Conservation (phyloP, 805 yeast genomes). For the Wickerhamomyces tratensis region DNA sequence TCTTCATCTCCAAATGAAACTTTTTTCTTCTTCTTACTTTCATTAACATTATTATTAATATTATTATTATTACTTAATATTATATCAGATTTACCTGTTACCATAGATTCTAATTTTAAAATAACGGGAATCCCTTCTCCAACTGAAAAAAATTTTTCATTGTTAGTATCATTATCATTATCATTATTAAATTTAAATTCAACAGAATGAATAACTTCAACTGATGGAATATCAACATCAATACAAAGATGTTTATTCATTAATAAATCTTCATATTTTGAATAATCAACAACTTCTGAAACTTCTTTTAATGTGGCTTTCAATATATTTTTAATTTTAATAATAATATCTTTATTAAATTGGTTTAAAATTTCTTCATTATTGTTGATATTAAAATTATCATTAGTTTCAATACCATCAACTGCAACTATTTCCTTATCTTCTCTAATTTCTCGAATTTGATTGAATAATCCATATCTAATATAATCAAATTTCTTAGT, state of each 20-base stretch:
- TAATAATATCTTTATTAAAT: too few relatives aligned
- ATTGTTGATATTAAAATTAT: too few relatives aligned
- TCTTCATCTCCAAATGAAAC: constrained; percentile 14
- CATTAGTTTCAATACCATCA: too few relatives aligned
- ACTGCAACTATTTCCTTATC: too few relatives aligned
- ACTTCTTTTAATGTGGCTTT: too few relatives aligned
- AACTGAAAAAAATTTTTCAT: constrained; percentile 22
- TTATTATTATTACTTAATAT: background rate
- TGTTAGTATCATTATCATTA: constrained; percentile 35
- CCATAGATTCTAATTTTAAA: constrained; percentile 32
- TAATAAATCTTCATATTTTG: background rate
- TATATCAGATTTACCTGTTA: constrained; percentile 6
- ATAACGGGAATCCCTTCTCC: constrained; percentile 51
- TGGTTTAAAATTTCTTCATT: too few relatives aligned
- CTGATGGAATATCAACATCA: constrained; percentile 52
- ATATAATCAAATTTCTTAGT: background rate
- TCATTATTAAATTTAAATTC: constrained; percentile 28
- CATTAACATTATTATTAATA: too few relatives aligned
- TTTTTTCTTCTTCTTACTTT: constrained; percentile 5
- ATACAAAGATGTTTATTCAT: constrained; percentile 26
- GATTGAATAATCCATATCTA: background rate
- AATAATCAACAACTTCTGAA: too few relatives aligned
- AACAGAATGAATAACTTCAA: constrained; percentile 50
- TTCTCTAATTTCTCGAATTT: too few relatives aligned
- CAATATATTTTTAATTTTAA: too few relatives aligned